These are phyloP conservation scores for Tolypocladium endophyticum DNA, from an alignment of 2,329 filamentous ascomycete species.

Conservation along the genomic window DNA sequence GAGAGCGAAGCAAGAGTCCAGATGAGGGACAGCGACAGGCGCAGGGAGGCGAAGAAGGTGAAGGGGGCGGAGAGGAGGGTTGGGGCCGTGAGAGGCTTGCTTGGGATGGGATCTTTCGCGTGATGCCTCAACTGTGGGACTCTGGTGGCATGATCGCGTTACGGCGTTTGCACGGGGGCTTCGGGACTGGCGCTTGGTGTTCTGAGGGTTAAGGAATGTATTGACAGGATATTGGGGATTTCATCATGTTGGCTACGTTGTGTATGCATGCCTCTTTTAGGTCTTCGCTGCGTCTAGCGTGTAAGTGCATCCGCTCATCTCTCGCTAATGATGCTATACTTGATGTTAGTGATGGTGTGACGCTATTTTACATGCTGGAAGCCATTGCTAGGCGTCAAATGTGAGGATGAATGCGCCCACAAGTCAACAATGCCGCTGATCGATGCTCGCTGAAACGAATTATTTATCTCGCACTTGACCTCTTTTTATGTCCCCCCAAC, in stretches of 20 bases:
- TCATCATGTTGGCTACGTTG: not conserved
- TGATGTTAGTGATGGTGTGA: not conserved
- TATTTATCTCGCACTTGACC: not conserved
- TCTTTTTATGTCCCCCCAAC: too few relatives aligned
- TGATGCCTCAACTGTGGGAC: constrained; percentile 5
- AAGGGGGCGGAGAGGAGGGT: constrained; percentile 46
- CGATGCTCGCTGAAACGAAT: not conserved
- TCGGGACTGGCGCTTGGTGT: not conserved
- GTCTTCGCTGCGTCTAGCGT: not conserved
- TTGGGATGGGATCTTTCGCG: constrained; percentile 39
- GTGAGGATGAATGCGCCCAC: not conserved
- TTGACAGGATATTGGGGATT: not conserved
- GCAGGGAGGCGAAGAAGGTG: constrained; percentile 46
- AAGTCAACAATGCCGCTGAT: not conserved
- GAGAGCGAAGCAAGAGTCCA: constrained; percentile 46
- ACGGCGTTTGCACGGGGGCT: not conserved
- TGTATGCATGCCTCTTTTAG: too few relatives aligned
- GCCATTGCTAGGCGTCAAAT: not conserved
- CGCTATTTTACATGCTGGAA: not conserved
- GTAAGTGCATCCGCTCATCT: not conserved
- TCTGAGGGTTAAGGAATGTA: not conserved
- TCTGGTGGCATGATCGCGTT: not conserved
- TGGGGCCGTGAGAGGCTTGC: constrained; percentile 46
- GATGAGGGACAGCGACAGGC: constrained; percentile 45
- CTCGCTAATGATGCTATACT: not conserved